phyloP scores from a whole-genome alignment of 441 rosid species.

The Eutrema salsugineum region DNA sequence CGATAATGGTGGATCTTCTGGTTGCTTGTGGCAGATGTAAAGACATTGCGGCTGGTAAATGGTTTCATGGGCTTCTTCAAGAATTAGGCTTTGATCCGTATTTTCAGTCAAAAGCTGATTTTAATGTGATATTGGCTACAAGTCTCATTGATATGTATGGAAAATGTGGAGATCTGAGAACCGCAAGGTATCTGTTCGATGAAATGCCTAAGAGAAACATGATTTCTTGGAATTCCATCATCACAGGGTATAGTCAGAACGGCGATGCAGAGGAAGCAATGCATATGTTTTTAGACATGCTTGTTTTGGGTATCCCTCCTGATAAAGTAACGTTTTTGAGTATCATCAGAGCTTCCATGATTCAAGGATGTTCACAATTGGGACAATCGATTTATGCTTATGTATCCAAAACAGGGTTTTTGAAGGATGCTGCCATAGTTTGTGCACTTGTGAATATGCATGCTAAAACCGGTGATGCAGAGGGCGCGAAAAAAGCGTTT shows the following conservation, averaged over 20 bases:
- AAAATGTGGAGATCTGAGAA: constrained; percentile 33
- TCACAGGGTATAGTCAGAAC: constrained; percentile 33
- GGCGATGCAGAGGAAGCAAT: constrained; percentile 28
- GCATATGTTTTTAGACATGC: constrained; percentile 18
- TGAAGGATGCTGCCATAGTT: constrained; percentile 24
- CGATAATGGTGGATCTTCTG: constrained; percentile 31
- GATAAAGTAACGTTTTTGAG: constrained; percentile 38
- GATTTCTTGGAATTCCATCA: constrained; percentile 37
- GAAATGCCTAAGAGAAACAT: constrained; percentile 35
- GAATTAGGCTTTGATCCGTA: constrained; percentile 32
- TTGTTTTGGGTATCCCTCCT: constrained; percentile 19
- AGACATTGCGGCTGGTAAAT: constrained; percentile 27
- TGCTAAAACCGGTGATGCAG: constrained; percentile 31
- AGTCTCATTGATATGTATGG: constrained; percentile 35
- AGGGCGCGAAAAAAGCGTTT: constrained; percentile 11
- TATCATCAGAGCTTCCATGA: constrained; percentile 28
- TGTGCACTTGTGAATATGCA: constrained; percentile 36
- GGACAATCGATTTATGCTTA: constrained; percentile 19
- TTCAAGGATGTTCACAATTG: constrained; percentile 19
- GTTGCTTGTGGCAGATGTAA: constrained; percentile 34
- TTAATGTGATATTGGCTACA: constrained; percentile 36
- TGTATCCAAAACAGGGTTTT: constrained; percentile 21
- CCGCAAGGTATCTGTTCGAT: constrained; percentile 34
- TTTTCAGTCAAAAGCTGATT: neutral
- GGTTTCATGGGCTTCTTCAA: constrained; percentile 29